Conservation (phyloP, 768 basidiomycete species). For the Naganishia onofrii region DNA sequence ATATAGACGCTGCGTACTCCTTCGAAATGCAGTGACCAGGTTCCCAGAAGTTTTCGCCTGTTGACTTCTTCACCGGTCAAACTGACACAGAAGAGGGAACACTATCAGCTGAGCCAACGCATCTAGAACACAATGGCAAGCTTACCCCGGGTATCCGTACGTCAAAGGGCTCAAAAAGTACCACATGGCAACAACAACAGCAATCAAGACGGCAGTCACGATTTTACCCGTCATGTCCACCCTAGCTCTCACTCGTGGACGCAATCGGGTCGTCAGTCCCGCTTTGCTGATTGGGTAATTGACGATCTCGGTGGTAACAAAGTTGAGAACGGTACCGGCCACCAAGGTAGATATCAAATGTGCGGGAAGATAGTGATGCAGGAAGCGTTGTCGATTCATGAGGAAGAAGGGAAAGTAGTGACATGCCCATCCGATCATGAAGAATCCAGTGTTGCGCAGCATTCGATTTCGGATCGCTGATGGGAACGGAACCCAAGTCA, state of each 20-base stretch:
- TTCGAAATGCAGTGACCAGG: constrained; percentile 80
- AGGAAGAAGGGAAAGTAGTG: constrained; percentile 98
- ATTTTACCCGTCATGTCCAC: constrained; percentile 59
- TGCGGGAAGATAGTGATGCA: constrained; percentile 96
- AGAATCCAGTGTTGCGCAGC: constrained; percentile 94
- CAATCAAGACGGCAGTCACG: constrained; percentile 64
- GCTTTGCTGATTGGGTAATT: constrained; percentile 81
- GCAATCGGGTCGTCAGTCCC: constrained; percentile 65
- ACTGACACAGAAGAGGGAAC: constrained; percentile 53
- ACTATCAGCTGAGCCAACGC: not conserved
- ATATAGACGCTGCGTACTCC: constrained; percentile 23
- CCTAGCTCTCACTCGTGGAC: constrained; percentile 62
- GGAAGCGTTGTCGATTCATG: constrained; percentile 92
- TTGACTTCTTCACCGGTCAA: constrained; percentile 83
- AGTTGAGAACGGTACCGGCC: constrained; percentile 87
- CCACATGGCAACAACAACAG: constrained; percentile 58
- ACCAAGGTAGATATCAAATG: constrained; percentile 89
- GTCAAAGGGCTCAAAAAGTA: constrained; percentile 82
- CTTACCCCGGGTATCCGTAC: constrained; percentile 93
- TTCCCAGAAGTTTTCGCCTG: constrained; percentile 72
- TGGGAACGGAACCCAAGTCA: constrained; percentile 20
- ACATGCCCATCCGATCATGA: constrained; percentile 87
- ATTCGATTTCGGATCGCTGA: constrained; percentile 86
- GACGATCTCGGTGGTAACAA: constrained; percentile 81
- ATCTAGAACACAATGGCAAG: too few species aligned